Evolutionary conservation across 164 flowering plant species (phyloP).

Genomic region (Protea cynaroides): DNA sequence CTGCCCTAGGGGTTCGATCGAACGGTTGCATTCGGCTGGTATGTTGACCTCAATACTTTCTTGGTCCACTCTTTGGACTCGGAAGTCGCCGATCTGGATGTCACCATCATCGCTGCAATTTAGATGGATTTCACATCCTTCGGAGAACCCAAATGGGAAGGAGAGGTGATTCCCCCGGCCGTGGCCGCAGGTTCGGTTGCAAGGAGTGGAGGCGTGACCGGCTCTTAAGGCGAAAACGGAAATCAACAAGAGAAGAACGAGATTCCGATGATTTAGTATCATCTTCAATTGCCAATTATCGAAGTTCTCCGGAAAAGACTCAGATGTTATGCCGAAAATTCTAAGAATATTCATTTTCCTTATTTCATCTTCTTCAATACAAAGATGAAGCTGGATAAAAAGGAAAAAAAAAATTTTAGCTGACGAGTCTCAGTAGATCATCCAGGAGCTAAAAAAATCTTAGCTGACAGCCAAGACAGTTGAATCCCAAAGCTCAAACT

Average conservation of each 20-base stretch:
- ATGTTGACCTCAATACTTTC: slow-evolving; percentile 35
- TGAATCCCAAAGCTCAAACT: no score
- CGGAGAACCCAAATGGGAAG: slow-evolving; percentile 74
- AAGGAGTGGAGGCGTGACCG: slow-evolving; percentile 12
- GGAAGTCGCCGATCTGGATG: slow-evolving; percentile 30
- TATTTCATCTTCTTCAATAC: neutral
- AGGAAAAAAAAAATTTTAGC: no score
- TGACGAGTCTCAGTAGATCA: neutral
- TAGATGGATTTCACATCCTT: slow-evolving; percentile 49
- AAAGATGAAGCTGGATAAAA: no score
- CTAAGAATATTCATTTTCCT: neutral
- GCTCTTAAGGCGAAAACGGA: neutral
- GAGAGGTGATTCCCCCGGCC: slow-evolving; percentile 4
- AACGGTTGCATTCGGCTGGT: slow-evolving; percentile 48
- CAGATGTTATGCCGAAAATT: neutral
- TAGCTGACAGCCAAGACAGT: no score
- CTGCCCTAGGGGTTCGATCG: slow-evolving; percentile 13
- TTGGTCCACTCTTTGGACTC: slow-evolving; percentile 24
- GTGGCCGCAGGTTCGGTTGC: slow-evolving; percentile 33
- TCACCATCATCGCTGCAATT: slow-evolving; percentile 30
- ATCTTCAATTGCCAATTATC: neutral
- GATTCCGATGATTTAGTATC: neutral
- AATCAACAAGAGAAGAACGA: neutral
- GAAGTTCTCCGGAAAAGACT: neutral
- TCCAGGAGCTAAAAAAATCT: neutral